Conservation (phyloP, 129 eudicot genomes). For the Tagetes patula region DNA sequence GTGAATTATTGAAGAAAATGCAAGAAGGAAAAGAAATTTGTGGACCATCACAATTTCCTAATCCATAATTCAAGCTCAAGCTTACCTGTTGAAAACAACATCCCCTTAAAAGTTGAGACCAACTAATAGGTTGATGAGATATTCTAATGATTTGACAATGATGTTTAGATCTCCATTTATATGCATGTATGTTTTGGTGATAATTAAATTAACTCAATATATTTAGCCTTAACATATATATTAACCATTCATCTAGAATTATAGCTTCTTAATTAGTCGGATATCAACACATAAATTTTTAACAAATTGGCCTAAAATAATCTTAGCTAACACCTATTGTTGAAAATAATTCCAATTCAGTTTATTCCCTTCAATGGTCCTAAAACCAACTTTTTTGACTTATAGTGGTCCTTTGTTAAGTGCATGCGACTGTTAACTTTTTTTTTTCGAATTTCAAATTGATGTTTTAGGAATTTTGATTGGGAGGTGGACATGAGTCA, state of each 20-base stretch:
- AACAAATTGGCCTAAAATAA: no score
- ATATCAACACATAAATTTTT: no score
- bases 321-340: no score
- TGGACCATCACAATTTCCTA: constrained; percentile 31
- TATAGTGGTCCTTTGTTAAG: no score
- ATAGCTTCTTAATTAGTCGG: background rate
- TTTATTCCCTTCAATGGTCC: no score
- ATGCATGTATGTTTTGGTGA: background rate
- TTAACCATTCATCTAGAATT: background rate
- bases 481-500: no score
- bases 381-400: no score
- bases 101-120: constrained; percentile 30
- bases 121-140: constrained; percentile 25
- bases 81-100: constrained; percentile 32
- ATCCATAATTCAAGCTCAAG: constrained; percentile 36
- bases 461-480: no score
- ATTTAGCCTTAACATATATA: background rate
- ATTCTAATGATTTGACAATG: constrained; percentile 24
- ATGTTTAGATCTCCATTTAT: background rate
- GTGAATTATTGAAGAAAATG: constrained; percentile 23
- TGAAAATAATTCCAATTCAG: no score
- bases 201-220: background rate
- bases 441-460: no score
- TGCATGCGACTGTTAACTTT: no score
- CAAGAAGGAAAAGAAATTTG: constrained; percentile 21